phyloP scores from a whole-genome alignment of 306 rosid species.

The Rubus idaeus region DNA sequence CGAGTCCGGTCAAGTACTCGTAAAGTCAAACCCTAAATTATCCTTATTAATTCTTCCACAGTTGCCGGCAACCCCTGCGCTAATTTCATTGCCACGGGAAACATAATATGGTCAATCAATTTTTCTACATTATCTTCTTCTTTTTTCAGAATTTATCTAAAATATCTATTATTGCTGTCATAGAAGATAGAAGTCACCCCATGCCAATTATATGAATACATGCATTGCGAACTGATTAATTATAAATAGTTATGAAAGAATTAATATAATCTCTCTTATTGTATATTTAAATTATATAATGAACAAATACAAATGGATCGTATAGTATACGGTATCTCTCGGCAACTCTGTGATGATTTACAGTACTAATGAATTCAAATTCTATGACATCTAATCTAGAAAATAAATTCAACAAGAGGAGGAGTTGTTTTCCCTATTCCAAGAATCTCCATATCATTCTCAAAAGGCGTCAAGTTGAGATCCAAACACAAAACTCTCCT shows the following conservation, averaged over 20 bases:
- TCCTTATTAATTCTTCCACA: neutral
- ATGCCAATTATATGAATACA: neutral
- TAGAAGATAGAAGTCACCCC: neutral
- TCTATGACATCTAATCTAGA: slow-evolving; percentile 21
- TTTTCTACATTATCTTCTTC: neutral
- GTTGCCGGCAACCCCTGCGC: neutral
- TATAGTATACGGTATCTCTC: slow-evolving; percentile 3
- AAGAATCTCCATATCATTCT: slow-evolving; percentile 71
- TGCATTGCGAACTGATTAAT: neutral
- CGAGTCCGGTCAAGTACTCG: neutral
- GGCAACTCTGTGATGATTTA: slow-evolving; percentile 12
- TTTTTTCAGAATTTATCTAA: too few species aligned
- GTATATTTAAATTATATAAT: neutral
- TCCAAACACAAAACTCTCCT: slow-evolving; percentile 60
- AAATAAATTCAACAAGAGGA: slow-evolving; percentile 51
- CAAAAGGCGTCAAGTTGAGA: slow-evolving; percentile 88
- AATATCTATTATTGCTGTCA: too few species aligned
- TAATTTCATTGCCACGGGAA: neutral
- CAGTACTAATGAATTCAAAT: slow-evolving; percentile 6
- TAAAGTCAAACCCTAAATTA: neutral
- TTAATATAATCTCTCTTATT: neutral
- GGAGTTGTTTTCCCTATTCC: slow-evolving; percentile 54
- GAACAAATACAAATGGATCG: slow-evolving; percentile 16
- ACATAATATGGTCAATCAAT: neutral
- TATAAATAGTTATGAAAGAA: neutral